phyloP scores from a whole-genome alignment of 2,329 filamentous ascomycete genomes.

The Ceratocystis harringtonii region DNA sequence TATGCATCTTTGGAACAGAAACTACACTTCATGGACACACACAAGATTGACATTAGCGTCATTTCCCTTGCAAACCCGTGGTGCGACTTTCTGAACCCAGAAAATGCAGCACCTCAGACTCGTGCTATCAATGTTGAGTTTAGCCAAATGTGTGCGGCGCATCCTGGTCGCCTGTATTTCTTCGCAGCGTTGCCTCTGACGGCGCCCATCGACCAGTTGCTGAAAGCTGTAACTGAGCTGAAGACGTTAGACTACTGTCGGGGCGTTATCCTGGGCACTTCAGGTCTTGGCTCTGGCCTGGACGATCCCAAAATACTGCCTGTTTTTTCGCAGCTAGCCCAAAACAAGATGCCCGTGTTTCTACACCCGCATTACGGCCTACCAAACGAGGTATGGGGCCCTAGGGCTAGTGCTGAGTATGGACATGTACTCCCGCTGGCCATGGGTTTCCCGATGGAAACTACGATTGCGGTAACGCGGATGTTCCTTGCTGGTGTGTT shows the following conservation, averaged over 20 bases:
- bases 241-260: conserved; percentile 50
- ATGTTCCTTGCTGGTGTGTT: conserved; percentile 84
- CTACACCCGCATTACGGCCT: conserved; percentile 87
- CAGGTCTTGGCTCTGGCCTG: conserved; percentile 62
- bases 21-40: conserved; percentile 73
- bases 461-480: conserved; percentile 72
- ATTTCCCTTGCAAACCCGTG: conserved; percentile 86
- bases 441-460: conserved; percentile 81
- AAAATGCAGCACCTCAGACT: conserved; percentile 36
- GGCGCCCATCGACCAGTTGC: conserved; percentile 45
- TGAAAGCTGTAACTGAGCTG: conserved; percentile 50
- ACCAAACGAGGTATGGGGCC: conserved; percentile 64
- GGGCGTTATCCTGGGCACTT: conserved; percentile 79
- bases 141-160: conserved; percentile 50
- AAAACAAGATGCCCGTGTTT: conserved; percentile 54
- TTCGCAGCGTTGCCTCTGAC: conserved; percentile 72
- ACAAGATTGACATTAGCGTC: conserved; percentile 68
- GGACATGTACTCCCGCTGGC: conserved; percentile 79
- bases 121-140: conserved; percentile 63
- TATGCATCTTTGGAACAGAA: conserved; percentile 72
- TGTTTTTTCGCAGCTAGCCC: conserved; percentile 55
- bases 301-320: conserved; percentile 62
- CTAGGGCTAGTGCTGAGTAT: conserved; percentile 51
- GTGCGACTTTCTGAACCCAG: conserved; percentile 64
- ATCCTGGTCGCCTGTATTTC: conserved; percentile 58